Conservation (phyloP, 352 stramenopile species). For the Phytophthora foliorum region DNA sequence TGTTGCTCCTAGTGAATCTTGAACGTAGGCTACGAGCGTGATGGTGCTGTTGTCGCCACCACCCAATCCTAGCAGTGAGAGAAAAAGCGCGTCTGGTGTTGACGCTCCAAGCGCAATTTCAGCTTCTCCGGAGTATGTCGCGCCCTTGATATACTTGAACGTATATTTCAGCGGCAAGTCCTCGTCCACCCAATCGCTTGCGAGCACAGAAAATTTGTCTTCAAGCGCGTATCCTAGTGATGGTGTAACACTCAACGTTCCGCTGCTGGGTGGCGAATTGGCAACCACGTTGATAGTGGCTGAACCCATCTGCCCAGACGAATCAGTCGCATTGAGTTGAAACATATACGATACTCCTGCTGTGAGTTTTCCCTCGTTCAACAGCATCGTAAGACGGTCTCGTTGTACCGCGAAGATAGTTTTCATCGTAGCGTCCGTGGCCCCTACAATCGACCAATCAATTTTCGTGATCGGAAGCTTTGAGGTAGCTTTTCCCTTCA, state of each 20-base stretch:
- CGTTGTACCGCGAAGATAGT: conserved; percentile 56
- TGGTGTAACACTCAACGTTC: conserved; percentile 50
- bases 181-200: conserved; percentile 74
- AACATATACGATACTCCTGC: conserved; percentile 60
- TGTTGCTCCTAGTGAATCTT: conserved; percentile 60
- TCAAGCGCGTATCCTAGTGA: conserved; percentile 58
- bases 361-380: conserved; percentile 55
- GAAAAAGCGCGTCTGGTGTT: conserved; percentile 61
- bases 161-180: conserved; percentile 71
- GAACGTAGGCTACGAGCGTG: conserved; percentile 70
- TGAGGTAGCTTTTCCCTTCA: conserved; percentile 58
- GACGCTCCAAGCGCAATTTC: conserved; percentile 67
- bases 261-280: conserved; percentile 67
- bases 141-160: conserved; percentile 80
- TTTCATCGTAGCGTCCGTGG: conserved; percentile 28
- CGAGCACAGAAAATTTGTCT: conserved; percentile 59
- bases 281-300: conserved; percentile 56
- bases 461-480: conserved; percentile 53
- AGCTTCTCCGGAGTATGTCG: conserved; percentile 49
- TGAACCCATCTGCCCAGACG: conserved; percentile 43
- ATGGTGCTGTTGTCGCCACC: conserved; percentile 69
- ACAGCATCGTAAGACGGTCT: conserved; percentile 55
- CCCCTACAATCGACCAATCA: conserved; percentile 59
- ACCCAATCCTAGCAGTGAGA: conserved; percentile 61
- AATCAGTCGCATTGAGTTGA: conserved; percentile 59